Evolutionary conservation across 805 yeast species (phyloP).

Genomic region (Yarrowia phangngaensis): DNA sequence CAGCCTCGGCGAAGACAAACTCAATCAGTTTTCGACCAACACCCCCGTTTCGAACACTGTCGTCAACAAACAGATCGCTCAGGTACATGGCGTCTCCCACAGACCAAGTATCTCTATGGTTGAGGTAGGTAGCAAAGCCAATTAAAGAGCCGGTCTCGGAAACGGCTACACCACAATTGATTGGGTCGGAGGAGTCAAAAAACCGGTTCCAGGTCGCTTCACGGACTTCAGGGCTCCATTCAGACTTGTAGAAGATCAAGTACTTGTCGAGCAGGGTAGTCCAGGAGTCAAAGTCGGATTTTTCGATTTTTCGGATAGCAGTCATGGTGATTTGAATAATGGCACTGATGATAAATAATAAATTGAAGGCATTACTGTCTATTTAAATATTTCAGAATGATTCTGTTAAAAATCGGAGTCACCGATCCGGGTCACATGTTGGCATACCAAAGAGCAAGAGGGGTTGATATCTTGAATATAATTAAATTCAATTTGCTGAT

Average conservation of each 20-base stretch:
- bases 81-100: slow-evolving; percentile 46
- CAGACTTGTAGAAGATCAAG: slow-evolving; percentile 46
- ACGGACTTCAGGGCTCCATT: slow-evolving; percentile 41
- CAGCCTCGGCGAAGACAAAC: slow-evolving; percentile 48
- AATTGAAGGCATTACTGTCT: too few relatives aligned
- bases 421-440: too few relatives aligned
- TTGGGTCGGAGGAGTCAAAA: slow-evolving; percentile 45
- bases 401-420: too few relatives aligned
- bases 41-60: slow-evolving; percentile 44
- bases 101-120: slow-evolving; percentile 52
- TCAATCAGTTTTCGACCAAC: slow-evolving; percentile 50
- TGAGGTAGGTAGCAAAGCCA: slow-evolving; percentile 51
- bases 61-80: slow-evolving; percentile 51
- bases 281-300: slow-evolving; percentile 47
- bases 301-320: slow-evolving; percentile 44
- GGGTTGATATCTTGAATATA: too few relatives aligned
- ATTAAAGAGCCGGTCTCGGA: slow-evolving; percentile 40
- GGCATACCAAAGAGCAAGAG: too few relatives aligned
- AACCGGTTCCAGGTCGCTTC: slow-evolving; percentile 48
- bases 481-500: too few relatives aligned
- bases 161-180: slow-evolving; percentile 50
- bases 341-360: too few relatives aligned
- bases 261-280: slow-evolving; percentile 46
- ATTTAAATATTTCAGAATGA: too few relatives aligned
- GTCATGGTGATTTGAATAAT: slow-evolving; percentile 6